Conservation (phyloP, 2,329 filamentous ascomycete species). For the Pseudocercospora crystallina region DNA sequence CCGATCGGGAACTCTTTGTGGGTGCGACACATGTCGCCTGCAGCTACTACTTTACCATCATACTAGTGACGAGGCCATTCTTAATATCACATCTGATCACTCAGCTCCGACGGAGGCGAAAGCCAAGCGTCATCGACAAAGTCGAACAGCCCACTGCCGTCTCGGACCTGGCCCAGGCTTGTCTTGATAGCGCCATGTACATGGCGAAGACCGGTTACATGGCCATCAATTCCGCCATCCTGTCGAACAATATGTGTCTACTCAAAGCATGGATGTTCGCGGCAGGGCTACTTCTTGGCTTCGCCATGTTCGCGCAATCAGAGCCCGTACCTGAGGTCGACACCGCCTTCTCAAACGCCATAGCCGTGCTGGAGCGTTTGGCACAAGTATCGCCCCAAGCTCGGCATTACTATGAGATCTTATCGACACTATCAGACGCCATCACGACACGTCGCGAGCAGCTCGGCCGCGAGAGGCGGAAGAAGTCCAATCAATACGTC, state of each 20-base stretch:
- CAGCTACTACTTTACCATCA: slow-evolving; percentile 60
- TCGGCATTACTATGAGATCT: slow-evolving; percentile 58
- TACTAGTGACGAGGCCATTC: slow-evolving; percentile 57
- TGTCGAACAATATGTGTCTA: slow-evolving; percentile 56
- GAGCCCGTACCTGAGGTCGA: slow-evolving; percentile 48
- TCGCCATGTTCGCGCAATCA: slow-evolving; percentile 55
- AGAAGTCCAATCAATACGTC: slow-evolving; percentile 23
- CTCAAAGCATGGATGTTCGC: slow-evolving; percentile 58
- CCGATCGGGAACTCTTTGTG: slow-evolving; percentile 23
- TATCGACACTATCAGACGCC: slow-evolving; percentile 35
- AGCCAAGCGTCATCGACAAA: slow-evolving; percentile 16
- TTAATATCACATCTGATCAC: slow-evolving; percentile 53
- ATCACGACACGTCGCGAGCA: slow-evolving; percentile 19
- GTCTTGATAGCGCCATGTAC: slow-evolving; percentile 56
- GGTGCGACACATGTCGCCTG: slow-evolving; percentile 54
- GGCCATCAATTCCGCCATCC: slow-evolving; percentile 44
- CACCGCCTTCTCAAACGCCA: slow-evolving; percentile 52
- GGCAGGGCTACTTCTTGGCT: slow-evolving; percentile 57
- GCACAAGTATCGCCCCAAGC: slow-evolving; percentile 56
- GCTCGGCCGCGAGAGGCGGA: slow-evolving; percentile 18
- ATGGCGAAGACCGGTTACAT: slow-evolving; percentile 54
- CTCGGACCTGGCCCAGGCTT: slow-evolving; percentile 51
- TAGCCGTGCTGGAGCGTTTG: slow-evolving; percentile 51
- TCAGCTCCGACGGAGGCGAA: slow-evolving; percentile 25
- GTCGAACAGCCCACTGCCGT: slow-evolving; percentile 18